Conservation (phyloP, 2,329 filamentous ascomycete species). For the Diaporthe destruens region DNA sequence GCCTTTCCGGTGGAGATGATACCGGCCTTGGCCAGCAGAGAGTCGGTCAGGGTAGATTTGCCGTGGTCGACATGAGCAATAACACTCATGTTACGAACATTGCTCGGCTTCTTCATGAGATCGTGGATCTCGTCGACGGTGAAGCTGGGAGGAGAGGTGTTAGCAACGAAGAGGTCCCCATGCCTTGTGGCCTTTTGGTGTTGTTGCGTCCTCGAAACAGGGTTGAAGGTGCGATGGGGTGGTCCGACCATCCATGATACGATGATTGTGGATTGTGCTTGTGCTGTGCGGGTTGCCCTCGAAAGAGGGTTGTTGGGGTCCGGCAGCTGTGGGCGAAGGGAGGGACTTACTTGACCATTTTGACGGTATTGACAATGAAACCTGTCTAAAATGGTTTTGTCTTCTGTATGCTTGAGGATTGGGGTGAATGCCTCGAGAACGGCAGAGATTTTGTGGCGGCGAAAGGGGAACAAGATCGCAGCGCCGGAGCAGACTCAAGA, state of each 20-base stretch:
- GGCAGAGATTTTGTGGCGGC: conserved; percentile 38
- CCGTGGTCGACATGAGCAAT: conserved; percentile 99
- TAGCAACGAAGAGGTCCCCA: conserved; percentile 56
- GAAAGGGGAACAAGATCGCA: conserved; percentile 35
- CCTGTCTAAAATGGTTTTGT: conserved; percentile 48
- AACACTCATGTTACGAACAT: conserved; percentile 82
- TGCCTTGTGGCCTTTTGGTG: conserved; percentile 45
- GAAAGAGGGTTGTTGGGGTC: not conserved
- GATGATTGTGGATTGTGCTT: not conserved
- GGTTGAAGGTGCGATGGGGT: not conserved
- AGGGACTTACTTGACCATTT: conserved; percentile 98
- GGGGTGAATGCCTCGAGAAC: conserved; percentile 41
- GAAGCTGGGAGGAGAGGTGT: conserved; percentile 78
- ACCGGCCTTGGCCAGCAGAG: conserved; percentile 98
- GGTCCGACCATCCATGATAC: conserved; percentile 17
- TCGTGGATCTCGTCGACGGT: conserved; percentile 91
- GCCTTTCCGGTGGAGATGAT: conserved; percentile 99
- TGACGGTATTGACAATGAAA: conserved; percentile 77
- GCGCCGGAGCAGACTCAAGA: conserved; percentile 40
- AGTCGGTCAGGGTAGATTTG: conserved; percentile 99
- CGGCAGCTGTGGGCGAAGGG: conserved; percentile 1
- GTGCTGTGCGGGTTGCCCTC: not conserved
- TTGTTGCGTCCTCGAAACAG: not conserved
- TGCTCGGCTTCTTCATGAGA: conserved; percentile 83
- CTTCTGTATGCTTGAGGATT: conserved; percentile 41